These are phyloP conservation scores for Starmerella geochares DNA, from an alignment of 805 yeast genomes.

Conservation along the genomic window DNA sequence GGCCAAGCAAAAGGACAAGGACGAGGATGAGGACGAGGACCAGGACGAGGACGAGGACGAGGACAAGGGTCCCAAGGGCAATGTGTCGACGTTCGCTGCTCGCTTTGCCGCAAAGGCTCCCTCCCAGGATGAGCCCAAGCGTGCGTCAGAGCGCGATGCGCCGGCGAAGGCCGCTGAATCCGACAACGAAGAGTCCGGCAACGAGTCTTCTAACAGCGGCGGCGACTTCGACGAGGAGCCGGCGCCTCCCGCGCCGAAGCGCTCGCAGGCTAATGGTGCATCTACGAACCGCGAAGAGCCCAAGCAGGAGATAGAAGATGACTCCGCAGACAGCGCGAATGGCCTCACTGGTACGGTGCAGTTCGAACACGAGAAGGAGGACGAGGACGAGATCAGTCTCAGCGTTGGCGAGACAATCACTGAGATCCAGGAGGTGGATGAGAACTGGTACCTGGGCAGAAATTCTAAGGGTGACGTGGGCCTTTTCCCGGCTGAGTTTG, in stretches of 20 bases:
- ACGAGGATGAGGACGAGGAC: no score
- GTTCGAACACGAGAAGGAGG: constrained; percentile 55
- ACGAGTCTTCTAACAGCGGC: background rate
- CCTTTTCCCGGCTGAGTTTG: constrained; percentile 86
- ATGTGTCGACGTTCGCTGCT: constrained; percentile 20
- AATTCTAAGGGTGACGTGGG: constrained; percentile 65
- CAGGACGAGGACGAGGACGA: no score
- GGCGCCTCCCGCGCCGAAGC: background rate
- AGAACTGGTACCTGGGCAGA: constrained; percentile 88
- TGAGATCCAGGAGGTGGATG: constrained; percentile 61
- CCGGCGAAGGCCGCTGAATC: constrained; percentile 5
- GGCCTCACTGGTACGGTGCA: constrained; percentile 55
- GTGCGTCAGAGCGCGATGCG: background rate
- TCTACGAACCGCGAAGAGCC: constrained; percentile 5
- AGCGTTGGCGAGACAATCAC: constrained; percentile 55
- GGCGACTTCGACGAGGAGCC: background rate
- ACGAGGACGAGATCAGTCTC: constrained; percentile 63
- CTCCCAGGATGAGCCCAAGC: background rate
- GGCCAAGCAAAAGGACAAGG: no score
- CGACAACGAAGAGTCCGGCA: constrained; percentile 4
- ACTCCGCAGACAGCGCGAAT: background rate
- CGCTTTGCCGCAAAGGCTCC: constrained; percentile 17
- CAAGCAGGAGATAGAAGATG: constrained; percentile 6
- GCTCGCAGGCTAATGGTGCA: background rate
- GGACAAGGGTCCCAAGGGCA: constrained; percentile 3